Base-by-base conservation (phyloP, 108 stramenopile species). In the Chaetoceros muelleri region DNA sequence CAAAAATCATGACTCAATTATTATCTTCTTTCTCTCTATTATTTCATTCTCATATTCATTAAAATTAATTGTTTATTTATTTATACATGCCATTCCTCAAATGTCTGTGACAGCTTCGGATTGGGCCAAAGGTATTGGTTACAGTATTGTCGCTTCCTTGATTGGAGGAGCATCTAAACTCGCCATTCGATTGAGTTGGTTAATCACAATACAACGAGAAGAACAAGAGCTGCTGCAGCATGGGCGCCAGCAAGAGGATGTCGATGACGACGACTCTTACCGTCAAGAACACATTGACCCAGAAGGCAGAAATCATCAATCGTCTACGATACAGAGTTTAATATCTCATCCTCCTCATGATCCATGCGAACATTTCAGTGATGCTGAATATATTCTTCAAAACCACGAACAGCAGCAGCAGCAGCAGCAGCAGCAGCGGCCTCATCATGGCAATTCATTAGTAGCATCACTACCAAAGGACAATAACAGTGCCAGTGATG, bases 81-180 rank as follows among this genome's bases (percentile, higher is more conserved):
- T n/a, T n/a, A n/a, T n/a, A n/a, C n/a, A n/a, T n/a, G n/a, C n/a
- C n/a, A n/a, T n/a, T n/a, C n/a, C n/a, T n/a, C 5, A 40, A 10
- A 40, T 40, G 34, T 25, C 28, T 44, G 69, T 55, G 19, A 68
- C 73, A 28, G 67, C 78, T 8, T 52, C 64, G 27, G 81, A 85
- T 49, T 91, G 90, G 90, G 52, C 74, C 1, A 78, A 76, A 44
- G 90, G 90, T 2, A 76, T 91, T 21, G 60, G 58, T 17, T 69
- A 81, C 28, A 85, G 84, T 22, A 61, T 91, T 2, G 16, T 83
- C 28, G 85, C 85, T 21, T 85, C 85, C 24, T 60, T 87, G 10
- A 78, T 91, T 34, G 85, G 85, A 22, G 85, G 67, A 19, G 83
- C 81, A 2, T 80, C 80, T 28, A 91, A 91, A 45, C 58, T 91